Base-by-base conservation (phyloP, 306 rosid genomes). In the Medicago arabica region DNA sequence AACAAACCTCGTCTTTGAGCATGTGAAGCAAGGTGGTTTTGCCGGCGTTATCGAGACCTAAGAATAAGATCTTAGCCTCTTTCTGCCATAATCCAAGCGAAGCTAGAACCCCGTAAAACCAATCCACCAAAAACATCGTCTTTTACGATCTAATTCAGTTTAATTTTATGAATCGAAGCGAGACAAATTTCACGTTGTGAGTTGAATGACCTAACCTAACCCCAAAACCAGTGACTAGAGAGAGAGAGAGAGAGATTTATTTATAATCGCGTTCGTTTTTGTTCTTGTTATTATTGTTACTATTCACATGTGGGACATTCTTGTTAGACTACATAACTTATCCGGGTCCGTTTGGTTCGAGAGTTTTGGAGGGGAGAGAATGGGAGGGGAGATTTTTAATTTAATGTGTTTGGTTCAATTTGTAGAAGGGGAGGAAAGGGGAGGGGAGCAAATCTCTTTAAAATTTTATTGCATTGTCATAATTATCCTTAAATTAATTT, bases 1-100 rank as follows among this genome's bases (percentile, higher is more conserved):
- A 7, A 73, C 9, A 39, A 60, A 92, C 97, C 97, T 92, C 97
- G 36, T 92, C 97, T 71, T 90, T 92, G 80, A 92, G 96, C 97
- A 92, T 92, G 63, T 92, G 97, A 74, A 92, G 97, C 84, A 92
- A 77, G 70, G 97, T 92, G 54, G 97, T 92, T 80, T 92, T 92
- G 8, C 97, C 96, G 2, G 97, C 96, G 80, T 92, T 92, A 68
- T 92, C 96, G 28, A 92, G 97, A 12, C 97, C 97, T 74, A 90
- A 75, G 83, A 92, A 92, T 64, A 92, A 85, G 92, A 92, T 92
- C 91, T 92, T 92, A 38, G 97, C 97, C 85, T 92, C 97, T 78
- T 92, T 92, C 77, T 92, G 96, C 96, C 97, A 92, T 38, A 92
- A 67, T 0, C 97, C 97, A n/a, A 90, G 92, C 23, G 97, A 92